Evolutionary conservation across 2,329 filamentous ascomycete species (phyloP).

Genomic region (Aspergillus carbonarius): DNA sequence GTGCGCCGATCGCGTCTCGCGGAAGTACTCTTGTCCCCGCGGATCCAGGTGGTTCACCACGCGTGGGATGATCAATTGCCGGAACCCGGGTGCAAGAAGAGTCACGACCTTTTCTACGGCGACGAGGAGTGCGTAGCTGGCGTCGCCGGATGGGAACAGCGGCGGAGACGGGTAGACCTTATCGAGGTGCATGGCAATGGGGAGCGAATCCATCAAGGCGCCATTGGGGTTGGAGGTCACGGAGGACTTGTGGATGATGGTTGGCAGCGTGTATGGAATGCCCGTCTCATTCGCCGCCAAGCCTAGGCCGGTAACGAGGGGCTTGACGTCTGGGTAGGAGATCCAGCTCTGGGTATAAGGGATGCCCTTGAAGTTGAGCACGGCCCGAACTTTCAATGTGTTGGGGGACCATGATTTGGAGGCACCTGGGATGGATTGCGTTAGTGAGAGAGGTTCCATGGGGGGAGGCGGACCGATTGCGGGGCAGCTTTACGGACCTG

Average conservation of each 20-base stretch:
- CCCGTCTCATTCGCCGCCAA: slow-evolving; percentile 17
- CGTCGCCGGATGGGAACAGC: slow-evolving; percentile 34
- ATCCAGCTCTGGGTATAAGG: slow-evolving; percentile 23
- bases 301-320: slow-evolving; percentile 22
- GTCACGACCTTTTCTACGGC: slow-evolving; percentile 14
- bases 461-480: not conserved
- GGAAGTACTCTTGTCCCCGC: slow-evolving; percentile 29
- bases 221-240: slow-evolving; percentile 22
- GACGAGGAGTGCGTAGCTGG: slow-evolving; percentile 29
- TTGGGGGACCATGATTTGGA: slow-evolving; percentile 29
- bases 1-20: slow-evolving; percentile 21
- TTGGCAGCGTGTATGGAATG: slow-evolving; percentile 30
- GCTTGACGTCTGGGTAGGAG: slow-evolving; percentile 24
- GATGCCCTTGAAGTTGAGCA: slow-evolving; percentile 24
- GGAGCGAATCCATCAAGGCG: slow-evolving; percentile 32
- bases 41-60: slow-evolving; percentile 26
- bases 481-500: slow-evolving; percentile 16
- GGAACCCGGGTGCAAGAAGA: not conserved
- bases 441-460: not conserved
- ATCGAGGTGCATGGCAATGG: slow-evolving; percentile 33
- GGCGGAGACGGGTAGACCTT: slow-evolving; percentile 25
- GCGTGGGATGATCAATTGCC: slow-evolving; percentile 20
- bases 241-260: slow-evolving; percentile 28
- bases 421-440: slow-evolving; percentile 19
- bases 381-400: slow-evolving; percentile 17